Evolutionary conservation across 2,329 filamentous ascomycete genomes (phyloP).

Genomic region (Diaporthe sp.): DNA sequence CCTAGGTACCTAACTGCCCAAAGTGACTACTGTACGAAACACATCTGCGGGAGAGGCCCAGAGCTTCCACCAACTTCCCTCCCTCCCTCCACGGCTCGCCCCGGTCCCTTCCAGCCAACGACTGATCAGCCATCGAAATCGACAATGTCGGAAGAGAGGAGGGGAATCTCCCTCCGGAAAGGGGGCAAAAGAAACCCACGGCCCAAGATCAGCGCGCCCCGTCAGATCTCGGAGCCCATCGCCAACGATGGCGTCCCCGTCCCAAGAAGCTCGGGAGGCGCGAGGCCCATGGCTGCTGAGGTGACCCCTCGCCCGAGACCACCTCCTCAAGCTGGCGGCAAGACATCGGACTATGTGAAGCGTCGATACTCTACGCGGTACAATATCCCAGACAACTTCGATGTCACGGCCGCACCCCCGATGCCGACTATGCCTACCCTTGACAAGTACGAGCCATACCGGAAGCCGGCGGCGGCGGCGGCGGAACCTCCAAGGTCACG

Average conservation of each 20-base stretch:
- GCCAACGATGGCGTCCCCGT: slow-evolving; percentile 57
- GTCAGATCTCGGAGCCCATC: slow-evolving; percentile 72
- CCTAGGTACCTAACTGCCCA: slow-evolving; percentile 1
- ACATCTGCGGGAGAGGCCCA: slow-evolving; percentile 17
- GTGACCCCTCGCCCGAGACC: slow-evolving; percentile 51
- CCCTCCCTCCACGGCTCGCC: neutral
- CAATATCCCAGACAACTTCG: slow-evolving; percentile 76
- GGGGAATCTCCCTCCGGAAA: slow-evolving; percentile 63
- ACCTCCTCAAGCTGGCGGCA: slow-evolving; percentile 64
- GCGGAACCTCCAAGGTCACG: slow-evolving; percentile 37
- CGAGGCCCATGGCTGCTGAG: slow-evolving; percentile 42
- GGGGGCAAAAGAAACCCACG: slow-evolving; percentile 69
- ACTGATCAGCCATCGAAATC: neutral
- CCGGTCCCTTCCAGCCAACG: neutral
- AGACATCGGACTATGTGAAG: slow-evolving; percentile 89
- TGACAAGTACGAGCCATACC: slow-evolving; percentile 66
- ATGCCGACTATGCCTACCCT: slow-evolving; percentile 74
- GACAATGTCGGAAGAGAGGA: slow-evolving; percentile 28
- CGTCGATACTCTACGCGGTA: slow-evolving; percentile 94
- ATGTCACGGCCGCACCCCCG: slow-evolving; percentile 71
- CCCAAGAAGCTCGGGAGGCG: slow-evolving; percentile 47
- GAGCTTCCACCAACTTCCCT: neutral
- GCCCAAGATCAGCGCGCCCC: slow-evolving; percentile 70
- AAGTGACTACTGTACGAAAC: slow-evolving; percentile 25
- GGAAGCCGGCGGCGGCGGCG: slow-evolving; percentile 36